Evolutionary conservation across 768 basidiomycete genomes (phyloP), one percentile per base, ranked within the genome.

Genomic region (Lentinula detonsa): DNA sequence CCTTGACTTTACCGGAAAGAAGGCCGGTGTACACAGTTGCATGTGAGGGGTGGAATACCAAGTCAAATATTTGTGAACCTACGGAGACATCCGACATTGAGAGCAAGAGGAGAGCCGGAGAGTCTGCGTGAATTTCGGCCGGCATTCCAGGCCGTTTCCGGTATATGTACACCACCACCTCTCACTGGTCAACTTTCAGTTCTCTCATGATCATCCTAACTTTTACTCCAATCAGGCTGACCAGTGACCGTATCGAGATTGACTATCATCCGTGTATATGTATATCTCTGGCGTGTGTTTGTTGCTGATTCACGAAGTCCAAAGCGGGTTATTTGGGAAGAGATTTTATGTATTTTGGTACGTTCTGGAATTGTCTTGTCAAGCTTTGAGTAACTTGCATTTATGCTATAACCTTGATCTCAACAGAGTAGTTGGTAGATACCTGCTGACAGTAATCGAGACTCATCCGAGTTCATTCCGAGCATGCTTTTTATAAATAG

Each of bases 31-130:
- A 95, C 3, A 95, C 83, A n/a, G 85, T 78, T 1, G 86, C 74
- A 52, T 81, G 68, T 4, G 77, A 78, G 0, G 95, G 94, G 67
- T 96, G 93, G 68, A 97, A 98, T 1, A 81, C 83, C 45, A 97
- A 76, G 76, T 96, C 95, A 73, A 96, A 97, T 33, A 95, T 84
- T 72, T 96, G 91, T 7, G 85, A 83, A 52, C 85, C 85, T 49
- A 88, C 80, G 21, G 80, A 77, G 54, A 94, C 87, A 75, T 91
- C 79, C 60, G 80, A 78, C 81, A 81, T 81, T 11, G 53, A 21
- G 3, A 43, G 42, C 10, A 10, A 13, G 11, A 11, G 46, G 21
- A 23, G 16, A 43, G 42, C 16, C 9, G 11, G 13, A 15, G 13
- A 37, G 11, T 37, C 7, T 37, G 7, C 11, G 7, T 37, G 37